A percentile compares a stretch with the other conserved stretches of the same genome.
Conservation (phyloP, 176 grass and related monocot genomes). For the Melocanna baccifera region DNA sequence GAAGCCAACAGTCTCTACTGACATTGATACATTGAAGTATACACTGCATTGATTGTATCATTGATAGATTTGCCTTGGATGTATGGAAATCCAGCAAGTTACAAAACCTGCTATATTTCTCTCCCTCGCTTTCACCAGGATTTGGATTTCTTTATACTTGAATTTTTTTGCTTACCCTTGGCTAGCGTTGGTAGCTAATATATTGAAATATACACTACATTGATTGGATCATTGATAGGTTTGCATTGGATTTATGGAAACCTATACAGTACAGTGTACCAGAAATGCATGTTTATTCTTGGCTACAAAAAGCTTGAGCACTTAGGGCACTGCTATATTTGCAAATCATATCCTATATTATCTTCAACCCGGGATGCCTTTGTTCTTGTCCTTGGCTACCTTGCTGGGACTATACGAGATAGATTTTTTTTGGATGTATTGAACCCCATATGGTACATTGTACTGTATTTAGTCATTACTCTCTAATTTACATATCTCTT, state of each 20-base stretch:
- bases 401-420: neutral
- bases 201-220: neutral
- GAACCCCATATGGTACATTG: neutral
- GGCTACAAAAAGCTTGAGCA: neutral
- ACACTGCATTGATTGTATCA: neutral
- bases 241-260: neutral
- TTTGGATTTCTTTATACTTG: too few species aligned
- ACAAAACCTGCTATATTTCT: too few species aligned
- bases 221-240: neutral
- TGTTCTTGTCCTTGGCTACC: neutral
- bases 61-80: neutral
- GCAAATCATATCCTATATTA: neutral
- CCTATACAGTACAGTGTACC: neutral
- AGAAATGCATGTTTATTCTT: slow-evolving; percentile 5
- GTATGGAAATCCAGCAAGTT: neutral
- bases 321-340: neutral
- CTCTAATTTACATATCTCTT: neutral
- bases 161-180: too few species aligned
- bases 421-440: neutral
- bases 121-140: too few species aligned
- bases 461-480: neutral
- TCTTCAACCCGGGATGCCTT: neutral
- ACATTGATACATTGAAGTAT: neutral
- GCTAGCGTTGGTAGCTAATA: neutral
- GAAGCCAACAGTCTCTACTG: neutral